Evolutionary conservation across 2,329 filamentous ascomycete genomes (phyloP).

Genomic region (Neoscytalidium dimidiatum): DNA sequence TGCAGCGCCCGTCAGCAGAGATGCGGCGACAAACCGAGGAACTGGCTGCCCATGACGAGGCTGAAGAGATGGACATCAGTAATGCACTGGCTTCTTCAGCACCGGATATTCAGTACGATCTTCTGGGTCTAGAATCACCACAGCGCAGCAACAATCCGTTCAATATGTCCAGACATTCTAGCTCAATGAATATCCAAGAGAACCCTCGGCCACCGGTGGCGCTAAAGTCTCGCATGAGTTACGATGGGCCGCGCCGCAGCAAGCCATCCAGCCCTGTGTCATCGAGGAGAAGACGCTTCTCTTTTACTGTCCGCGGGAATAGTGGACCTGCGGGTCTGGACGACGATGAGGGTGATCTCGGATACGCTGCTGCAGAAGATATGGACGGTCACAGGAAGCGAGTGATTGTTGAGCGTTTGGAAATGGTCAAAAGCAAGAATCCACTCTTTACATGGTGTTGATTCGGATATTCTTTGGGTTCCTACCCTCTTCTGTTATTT

Average conservation of each 20-base stretch:
- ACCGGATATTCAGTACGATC: constrained; percentile 56
- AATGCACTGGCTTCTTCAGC: constrained; percentile 59
- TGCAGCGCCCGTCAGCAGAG: constrained; percentile 83
- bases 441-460: constrained; percentile 98
- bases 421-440: constrained; percentile 92
- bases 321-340: constrained; percentile 53
- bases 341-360: constrained; percentile 86
- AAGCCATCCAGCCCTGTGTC: constrained; percentile 29
- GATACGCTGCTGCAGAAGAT: constrained; percentile 90
- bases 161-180: constrained; percentile 50
- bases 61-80: constrained; percentile 93
- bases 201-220: constrained; percentile 28
- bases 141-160: constrained; percentile 48
- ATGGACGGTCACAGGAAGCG: constrained; percentile 90
- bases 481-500: too few relatives aligned
- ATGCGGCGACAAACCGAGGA: constrained; percentile 63
- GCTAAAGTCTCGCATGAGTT: constrained; percentile 42
- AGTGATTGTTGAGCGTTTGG: constrained; percentile 94
- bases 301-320: constrained; percentile 39
- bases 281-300: constrained; percentile 44
- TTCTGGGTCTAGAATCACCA: constrained; percentile 65
- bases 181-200: constrained; percentile 40
- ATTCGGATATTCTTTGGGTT: constrained; percentile 17
- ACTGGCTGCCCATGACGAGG: constrained; percentile 43
- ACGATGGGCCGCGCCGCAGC: constrained; percentile 38